Evolutionary conservation across 192 early-diverging fungal genomes (phyloP).

Genomic region (Jimgerdemannia lactiflua): DNA sequence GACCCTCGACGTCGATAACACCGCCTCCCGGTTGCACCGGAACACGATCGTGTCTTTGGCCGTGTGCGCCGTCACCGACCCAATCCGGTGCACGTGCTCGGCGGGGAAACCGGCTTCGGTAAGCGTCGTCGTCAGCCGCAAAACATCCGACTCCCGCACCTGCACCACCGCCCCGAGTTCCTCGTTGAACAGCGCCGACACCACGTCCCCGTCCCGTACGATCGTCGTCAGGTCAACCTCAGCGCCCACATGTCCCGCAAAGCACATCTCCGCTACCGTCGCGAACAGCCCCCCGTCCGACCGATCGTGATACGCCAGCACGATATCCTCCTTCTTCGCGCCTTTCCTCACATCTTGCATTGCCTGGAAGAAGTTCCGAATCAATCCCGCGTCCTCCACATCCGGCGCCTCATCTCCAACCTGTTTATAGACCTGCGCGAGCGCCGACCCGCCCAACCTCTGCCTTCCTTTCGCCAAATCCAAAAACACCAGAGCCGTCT

Average conservation of each 20-base stretch:
- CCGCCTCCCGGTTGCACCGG: conserved; percentile 27
- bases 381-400: conserved; percentile 65
- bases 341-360: conserved; percentile 53
- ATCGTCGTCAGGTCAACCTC: conserved; percentile 63
- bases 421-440: conserved; percentile 94
- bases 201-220: conserved; percentile 36
- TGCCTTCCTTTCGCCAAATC: conserved; percentile 83
- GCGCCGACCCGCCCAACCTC: conserved; percentile 89
- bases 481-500: conserved; percentile 76
- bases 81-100: conserved; percentile 52
- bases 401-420: conserved; percentile 81
- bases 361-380: conserved; percentile 79
- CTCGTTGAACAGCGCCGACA: conserved; percentile 87
- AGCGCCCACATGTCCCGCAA: conserved; percentile 91
- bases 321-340: conserved; percentile 34
- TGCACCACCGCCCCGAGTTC: conserved; percentile 98
- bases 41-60: conserved; percentile 54
- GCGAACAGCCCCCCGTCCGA: conserved; percentile 96
- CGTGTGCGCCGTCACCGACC: conserved; percentile 52
- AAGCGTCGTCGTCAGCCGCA: conserved; percentile 48
- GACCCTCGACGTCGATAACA: conserved; percentile 59
- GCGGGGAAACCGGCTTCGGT: conserved; percentile 50
- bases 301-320: conserved; percentile 98
- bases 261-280: conserved; percentile 94
- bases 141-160: conserved; percentile 59